These are phyloP conservation scores for Pterocarpus macrocarpus DNA, from an alignment of 306 rosid genomes.

Conservation along the genomic window DNA sequence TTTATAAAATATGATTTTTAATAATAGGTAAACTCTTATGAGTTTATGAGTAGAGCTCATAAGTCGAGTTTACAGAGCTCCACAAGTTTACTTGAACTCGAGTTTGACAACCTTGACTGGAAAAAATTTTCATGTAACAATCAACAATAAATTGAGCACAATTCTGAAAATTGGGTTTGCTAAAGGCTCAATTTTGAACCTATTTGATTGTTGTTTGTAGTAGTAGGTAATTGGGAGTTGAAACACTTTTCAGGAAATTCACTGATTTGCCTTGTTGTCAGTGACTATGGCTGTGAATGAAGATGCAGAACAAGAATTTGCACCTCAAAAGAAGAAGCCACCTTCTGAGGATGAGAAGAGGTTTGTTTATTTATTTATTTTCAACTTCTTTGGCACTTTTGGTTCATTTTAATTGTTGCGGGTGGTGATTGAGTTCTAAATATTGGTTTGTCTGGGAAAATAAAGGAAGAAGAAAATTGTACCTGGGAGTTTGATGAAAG, in stretches of 20 bases:
- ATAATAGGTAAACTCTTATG: too few species aligned
- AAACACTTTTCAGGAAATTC: constrained; percentile 12
- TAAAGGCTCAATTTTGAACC: constrained; percentile 26
- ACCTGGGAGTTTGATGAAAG: constrained; percentile 95
- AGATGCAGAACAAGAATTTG: constrained; percentile 52
- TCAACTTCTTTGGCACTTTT: neutral
- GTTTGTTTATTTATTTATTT: constrained; percentile 38
- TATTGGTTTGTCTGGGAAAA: constrained; percentile 38
- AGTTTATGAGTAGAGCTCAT: too few species aligned
- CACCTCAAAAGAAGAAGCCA: constrained; percentile 70
- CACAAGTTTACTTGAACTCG: too few species aligned
- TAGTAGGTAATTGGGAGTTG: constrained; percentile 28
- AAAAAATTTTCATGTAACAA: neutral
- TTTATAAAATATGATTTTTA: too few species aligned
- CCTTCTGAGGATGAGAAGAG: constrained; percentile 87
- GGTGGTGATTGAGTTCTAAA: constrained; percentile 7
- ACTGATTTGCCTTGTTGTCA: constrained; percentile 21
- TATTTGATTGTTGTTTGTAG: constrained; percentile 24
- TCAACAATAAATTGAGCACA: neutral
- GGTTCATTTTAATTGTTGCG: neutral
- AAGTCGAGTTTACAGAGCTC: too few species aligned
- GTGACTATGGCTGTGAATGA: constrained; percentile 64
- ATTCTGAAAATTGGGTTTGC: constrained; percentile 16
- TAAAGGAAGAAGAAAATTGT: constrained; percentile 82
- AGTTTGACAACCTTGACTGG: too few species aligned